A percentile compares a stretch with the other conserved stretches of the same genome.
Conservation (phyloP, 2,329 filamentous ascomycete genomes). For the Diaporthe citriasiana region DNA sequence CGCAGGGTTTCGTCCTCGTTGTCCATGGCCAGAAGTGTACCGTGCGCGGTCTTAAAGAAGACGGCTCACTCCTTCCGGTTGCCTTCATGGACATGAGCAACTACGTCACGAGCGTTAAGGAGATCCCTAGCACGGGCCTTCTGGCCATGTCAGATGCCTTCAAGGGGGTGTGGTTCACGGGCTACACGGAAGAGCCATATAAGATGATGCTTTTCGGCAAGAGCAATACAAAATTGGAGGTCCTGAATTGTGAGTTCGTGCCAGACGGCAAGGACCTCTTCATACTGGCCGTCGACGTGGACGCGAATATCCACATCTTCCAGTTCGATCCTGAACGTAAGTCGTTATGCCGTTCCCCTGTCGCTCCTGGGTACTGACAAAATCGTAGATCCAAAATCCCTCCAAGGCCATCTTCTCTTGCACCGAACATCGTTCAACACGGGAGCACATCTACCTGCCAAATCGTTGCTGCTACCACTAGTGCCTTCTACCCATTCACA, state of each 20-base stretch:
- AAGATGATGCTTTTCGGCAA: conserved; percentile 95
- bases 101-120: conserved; percentile 88
- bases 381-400: conserved; percentile 85
- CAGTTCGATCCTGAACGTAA: conserved; percentile 96
- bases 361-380: conserved; percentile 46
- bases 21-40: conserved; percentile 98
- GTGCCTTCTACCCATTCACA: conserved; percentile 54
- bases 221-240: conserved; percentile 81
- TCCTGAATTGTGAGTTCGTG: conserved; percentile 87
- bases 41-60: conserved; percentile 95
- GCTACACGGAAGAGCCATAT: conserved; percentile 97
- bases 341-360: conserved; percentile 51
- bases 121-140: conserved; percentile 85
- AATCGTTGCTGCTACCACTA: conserved; percentile 81
- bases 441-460: conserved; percentile 81
- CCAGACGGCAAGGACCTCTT: conserved; percentile 87
- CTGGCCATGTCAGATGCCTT: conserved; percentile 90
- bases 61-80: conserved; percentile 90
- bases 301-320: conserved; percentile 88
- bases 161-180: conserved; percentile 96
- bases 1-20: conserved; percentile 88
- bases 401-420: conserved; percentile 88
- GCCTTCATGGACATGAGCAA: conserved; percentile 99
- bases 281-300: conserved; percentile 85
- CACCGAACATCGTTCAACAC: conserved; percentile 91